Evolutionary conservation across 1,139 yeast species (phyloP), one percentile per base, ranked within the genome.

Genomic region (Yamadazyma conglobata): DNA sequence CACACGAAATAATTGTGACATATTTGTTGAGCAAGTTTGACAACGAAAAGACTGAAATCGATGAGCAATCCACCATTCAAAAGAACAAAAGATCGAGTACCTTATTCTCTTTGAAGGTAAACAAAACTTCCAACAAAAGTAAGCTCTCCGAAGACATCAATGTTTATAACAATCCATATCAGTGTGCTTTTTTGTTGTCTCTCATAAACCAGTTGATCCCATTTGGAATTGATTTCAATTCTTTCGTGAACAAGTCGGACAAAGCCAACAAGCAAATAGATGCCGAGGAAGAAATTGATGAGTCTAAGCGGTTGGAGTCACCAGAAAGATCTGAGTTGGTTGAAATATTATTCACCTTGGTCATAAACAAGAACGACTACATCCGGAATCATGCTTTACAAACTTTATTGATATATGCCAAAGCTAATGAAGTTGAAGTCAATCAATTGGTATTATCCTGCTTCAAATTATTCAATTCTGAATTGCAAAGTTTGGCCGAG

Each of bases 151-250:
- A 40, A 8, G 48, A 44, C 15, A 48, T 63, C 5, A 44, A 44
- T 22, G 62, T 69, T 2, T 64, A 47, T 36, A 52, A 48, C 11
- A 68, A 68, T 38, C 48, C 64, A 2, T 66, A 61, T 35, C 72
- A 66, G 35, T 42, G 61, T 17, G 47, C 42, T 27, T 42, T 67
- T 15, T 43, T 64, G 7, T 48, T 67, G 28, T 43, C 45, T 13
- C 51, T 63, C 1, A 51, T 64, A 21, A 61, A 62, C 27, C 38
- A 46, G 22, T 47, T 67, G 10, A 40, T 65, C 17, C 72, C 73
- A 0, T 61, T 52, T 40, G 71, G 71, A 1, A 47, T 61, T 10
- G 60, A 54, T 32, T 64, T 64, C 33, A 52, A 54, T 28, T 44
- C 64, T 0, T 43, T 31, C 5, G 32, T 40, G n/a, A 34, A 34